Percentiles rank a stretch among this genome's conserved stretches.
Conservation (phyloP, 2,329 filamentous ascomycete species). For the Pseudopithomyces maydicus region DNA sequence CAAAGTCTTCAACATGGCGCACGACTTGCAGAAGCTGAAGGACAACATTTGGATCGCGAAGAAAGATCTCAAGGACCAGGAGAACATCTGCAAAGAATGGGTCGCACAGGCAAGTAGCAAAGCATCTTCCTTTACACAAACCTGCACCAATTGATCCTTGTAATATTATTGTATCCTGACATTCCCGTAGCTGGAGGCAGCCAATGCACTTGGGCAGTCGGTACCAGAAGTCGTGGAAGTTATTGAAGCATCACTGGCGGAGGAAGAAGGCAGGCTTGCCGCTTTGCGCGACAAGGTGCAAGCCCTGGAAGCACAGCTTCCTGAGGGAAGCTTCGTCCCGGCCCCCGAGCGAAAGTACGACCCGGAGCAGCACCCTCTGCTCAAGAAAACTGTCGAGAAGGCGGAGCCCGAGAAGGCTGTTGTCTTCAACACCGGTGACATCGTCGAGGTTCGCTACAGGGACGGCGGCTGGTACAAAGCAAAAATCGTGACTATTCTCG, state of each 20-base stretch:
- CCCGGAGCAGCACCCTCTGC: constrained; percentile 79
- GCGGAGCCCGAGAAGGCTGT: constrained; percentile 46
- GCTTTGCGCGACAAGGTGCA: constrained; percentile 67
- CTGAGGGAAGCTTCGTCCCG: constrained; percentile 45
- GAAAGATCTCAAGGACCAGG: constrained; percentile 27
- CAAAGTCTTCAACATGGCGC: constrained; percentile 22
- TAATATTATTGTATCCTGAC: background rate
- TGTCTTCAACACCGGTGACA: constrained; percentile 85
- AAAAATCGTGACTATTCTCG: constrained; percentile 90
- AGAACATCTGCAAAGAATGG: constrained; percentile 25
- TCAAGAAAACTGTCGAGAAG: constrained; percentile 55
- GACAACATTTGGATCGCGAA: constrained; percentile 32
- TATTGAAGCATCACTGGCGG: constrained; percentile 79
- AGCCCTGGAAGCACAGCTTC: constrained; percentile 54
- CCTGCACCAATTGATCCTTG: background rate
- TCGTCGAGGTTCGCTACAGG: constrained; percentile 66
- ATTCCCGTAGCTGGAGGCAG: constrained; percentile 52
- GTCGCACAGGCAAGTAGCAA: constrained; percentile 11
- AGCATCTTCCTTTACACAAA: background rate
- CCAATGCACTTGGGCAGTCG: constrained; percentile 77
- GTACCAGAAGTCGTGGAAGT: constrained; percentile 80
- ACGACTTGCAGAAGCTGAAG: constrained; percentile 32
- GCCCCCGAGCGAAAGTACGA: constrained; percentile 70
- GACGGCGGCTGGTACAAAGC: constrained; percentile 84
- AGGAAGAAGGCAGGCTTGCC: constrained; percentile 79